These are phyloP conservation scores for Colletotrichum agaves DNA, from an alignment of 2,329 filamentous ascomycete genomes.

Conservation along the genomic window DNA sequence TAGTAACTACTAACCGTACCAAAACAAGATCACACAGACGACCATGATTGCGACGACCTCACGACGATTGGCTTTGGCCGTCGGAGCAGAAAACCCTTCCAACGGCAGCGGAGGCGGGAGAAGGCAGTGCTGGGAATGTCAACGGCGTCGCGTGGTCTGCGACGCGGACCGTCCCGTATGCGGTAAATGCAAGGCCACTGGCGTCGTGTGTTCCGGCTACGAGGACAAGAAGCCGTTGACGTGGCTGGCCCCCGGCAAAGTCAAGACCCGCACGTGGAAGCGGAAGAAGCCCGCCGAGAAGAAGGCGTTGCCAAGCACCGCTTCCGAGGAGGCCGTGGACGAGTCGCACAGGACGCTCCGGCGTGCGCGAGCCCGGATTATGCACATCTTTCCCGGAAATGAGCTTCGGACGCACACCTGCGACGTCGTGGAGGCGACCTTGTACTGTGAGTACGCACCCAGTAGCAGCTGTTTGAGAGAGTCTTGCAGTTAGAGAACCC, in stretches of 20 bases:
- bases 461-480: not conserved
- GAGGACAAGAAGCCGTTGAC: constrained; percentile 49
- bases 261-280: constrained; percentile 44
- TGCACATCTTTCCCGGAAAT: constrained; percentile 10
- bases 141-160: constrained; percentile 51
- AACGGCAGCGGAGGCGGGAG: not conserved
- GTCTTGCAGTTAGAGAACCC: not conserved
- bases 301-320: not conserved
- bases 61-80: not conserved
- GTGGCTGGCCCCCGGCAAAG: constrained; percentile 51
- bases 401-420: constrained; percentile 21
- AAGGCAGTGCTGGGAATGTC: constrained; percentile 55
- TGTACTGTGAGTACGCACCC: constrained; percentile 30
- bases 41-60: not conserved
- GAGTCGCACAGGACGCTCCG: not conserved
- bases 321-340: not conserved
- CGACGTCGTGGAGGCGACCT: constrained; percentile 28
- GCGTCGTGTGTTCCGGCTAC: constrained; percentile 53
- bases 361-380: not conserved
- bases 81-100: not conserved
- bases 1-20: not conserved
- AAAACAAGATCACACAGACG: not conserved
- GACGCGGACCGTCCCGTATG: constrained; percentile 51
- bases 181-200: constrained; percentile 47
- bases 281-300: constrained; percentile 13